Evolutionary conservation across 495 filamentous ascomycete species (phyloP).

Genomic region (Hyphodiscus hymeniophilus): DNA sequence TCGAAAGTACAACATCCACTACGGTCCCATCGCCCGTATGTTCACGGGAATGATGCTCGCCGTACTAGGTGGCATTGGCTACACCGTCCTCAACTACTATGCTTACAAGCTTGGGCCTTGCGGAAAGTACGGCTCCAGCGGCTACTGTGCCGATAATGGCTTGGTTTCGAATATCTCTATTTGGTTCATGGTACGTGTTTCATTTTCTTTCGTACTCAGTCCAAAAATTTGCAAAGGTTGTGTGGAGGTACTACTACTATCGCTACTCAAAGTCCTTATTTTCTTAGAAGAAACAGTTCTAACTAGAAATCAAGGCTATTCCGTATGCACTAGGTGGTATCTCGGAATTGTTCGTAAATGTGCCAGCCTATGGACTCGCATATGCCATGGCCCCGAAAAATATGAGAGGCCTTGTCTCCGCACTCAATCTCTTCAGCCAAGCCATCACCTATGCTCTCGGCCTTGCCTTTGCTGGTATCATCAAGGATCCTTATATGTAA

Average conservation of each 20-base stretch:
- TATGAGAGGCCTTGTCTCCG: constrained; percentile 59
- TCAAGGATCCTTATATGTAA: constrained; percentile 52
- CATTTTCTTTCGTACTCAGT: no score
- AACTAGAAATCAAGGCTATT: no score
- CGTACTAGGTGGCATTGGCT: constrained; percentile 50
- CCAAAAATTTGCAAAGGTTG: no score
- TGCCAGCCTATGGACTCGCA: constrained; percentile 62
- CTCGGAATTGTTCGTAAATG: constrained; percentile 60
- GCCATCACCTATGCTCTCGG: constrained; percentile 49
- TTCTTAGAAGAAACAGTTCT: no score
- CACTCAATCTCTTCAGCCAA: constrained; percentile 48
- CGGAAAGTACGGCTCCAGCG: constrained; percentile 32
- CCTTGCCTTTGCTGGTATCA: constrained; percentile 45
- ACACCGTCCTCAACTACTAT: constrained; percentile 61
- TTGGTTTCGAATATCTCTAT: constrained; percentile 27
- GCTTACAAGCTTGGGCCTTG: constrained; percentile 54
- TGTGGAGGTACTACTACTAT: no score
- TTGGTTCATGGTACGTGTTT: constrained; percentile 34
- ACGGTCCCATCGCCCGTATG: constrained; percentile 65
- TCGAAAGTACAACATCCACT: constrained; percentile 51
- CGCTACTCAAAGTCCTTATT: no score
- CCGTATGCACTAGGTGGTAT: constrained; percentile 44
- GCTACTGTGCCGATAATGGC: constrained; percentile 28
- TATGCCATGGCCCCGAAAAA: constrained; percentile 59
- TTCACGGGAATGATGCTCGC: constrained; percentile 62